Evolutionary conservation across 345 rosid species (phyloP).

Genomic region (Ricinus communis): DNA sequence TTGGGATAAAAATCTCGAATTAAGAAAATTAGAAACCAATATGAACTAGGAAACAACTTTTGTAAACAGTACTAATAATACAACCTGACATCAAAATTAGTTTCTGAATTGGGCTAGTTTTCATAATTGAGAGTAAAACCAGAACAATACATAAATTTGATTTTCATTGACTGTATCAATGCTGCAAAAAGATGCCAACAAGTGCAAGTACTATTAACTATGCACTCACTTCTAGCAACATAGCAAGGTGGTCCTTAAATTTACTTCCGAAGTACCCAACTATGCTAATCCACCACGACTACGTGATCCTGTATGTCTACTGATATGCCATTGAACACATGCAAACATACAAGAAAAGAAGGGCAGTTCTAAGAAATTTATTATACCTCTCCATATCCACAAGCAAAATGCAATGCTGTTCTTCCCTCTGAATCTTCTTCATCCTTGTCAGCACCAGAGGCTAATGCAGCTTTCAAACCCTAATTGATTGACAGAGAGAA

Average conservation of each 20-base stretch:
- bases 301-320: neutral
- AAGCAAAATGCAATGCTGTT: conserved; percentile 96
- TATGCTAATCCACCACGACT: neutral
- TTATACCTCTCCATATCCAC: conserved; percentile 99
- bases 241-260: neutral
- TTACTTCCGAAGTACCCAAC: neutral
- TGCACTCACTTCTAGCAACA: neutral
- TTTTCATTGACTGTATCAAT: too few species aligned
- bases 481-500: conserved; percentile 17
- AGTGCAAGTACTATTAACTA: neutral
- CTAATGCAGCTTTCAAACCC: conserved; percentile 83
- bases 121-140: too few species aligned
- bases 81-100: too few species aligned
- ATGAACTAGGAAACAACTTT: too few species aligned
- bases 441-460: conserved; percentile 87
- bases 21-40: too few species aligned
- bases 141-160: too few species aligned
- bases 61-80: too few species aligned
- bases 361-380: neutral
- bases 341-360: neutral
- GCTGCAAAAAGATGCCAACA: neutral
- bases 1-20: too few species aligned
- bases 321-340: neutral
- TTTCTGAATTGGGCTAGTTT: too few species aligned
- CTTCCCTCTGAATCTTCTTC: conserved; percentile 99